These are phyloP conservation scores for Scutellaria minor DNA, from an alignment of 257 asterid genomes.

Conservation along the genomic window DNA sequence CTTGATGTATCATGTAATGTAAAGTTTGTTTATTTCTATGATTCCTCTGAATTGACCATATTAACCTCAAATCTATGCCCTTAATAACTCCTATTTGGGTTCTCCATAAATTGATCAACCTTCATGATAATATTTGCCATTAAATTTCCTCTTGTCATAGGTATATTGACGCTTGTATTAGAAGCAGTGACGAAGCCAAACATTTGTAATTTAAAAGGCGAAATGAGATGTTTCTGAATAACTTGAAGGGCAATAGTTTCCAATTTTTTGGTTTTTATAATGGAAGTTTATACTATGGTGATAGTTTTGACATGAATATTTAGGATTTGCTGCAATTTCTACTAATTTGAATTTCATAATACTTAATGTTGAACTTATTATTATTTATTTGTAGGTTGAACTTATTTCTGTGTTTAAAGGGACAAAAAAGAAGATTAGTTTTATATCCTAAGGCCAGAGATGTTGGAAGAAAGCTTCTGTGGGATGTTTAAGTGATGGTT, in stretches of 20 bases:
- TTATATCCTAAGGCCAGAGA: background rate
- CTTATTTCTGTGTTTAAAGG: background rate
- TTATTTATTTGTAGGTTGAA: background rate
- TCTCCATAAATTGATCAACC: no score
- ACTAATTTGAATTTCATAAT: background rate
- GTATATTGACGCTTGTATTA: background rate
- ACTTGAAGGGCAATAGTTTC: no score
- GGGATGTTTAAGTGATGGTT: slow-evolving; percentile 27
- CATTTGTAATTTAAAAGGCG: background rate
- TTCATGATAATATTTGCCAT: no score
- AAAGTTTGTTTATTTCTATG: no score
- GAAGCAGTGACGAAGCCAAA: background rate
- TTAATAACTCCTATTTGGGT: no score
- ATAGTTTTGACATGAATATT: background rate
- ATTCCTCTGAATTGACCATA: no score
- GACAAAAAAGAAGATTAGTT: background rate
- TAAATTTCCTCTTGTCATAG: no score
- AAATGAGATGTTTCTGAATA: background rate
- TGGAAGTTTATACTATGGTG: background rate
- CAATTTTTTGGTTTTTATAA: no score
- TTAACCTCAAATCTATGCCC: no score
- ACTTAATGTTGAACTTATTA: background rate
- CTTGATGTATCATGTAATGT: background rate
- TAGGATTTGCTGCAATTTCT: background rate
- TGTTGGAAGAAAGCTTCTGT: slow-evolving; percentile 32